phyloP scores from a whole-genome alignment of 2,329 filamentous ascomycete species.

The Paramyrothecium sp. region DNA sequence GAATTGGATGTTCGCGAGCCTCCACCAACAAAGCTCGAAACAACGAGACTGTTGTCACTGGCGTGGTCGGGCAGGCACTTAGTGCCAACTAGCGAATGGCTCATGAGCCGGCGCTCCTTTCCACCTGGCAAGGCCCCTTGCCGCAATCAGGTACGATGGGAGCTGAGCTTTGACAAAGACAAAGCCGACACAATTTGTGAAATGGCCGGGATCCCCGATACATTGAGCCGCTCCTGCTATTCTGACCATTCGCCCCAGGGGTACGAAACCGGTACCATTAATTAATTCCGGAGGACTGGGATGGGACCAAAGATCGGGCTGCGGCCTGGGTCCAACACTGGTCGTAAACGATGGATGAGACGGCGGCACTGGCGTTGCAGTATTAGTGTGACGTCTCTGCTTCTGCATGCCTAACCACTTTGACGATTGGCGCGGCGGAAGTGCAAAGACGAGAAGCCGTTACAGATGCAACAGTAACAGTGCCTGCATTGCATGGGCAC shows the following conservation, averaged over 20 bases:
- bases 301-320: not conserved
- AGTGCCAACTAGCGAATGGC: not conserved
- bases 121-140: not conserved
- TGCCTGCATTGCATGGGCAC: not conserved
- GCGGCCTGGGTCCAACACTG: not conserved
- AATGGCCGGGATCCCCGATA: not conserved
- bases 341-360: too few relatives aligned
- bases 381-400: not conserved
- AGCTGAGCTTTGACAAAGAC: not conserved
- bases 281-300: too few relatives aligned
- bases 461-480: not conserved
- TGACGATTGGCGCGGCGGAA: not conserved
- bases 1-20: not conserved
- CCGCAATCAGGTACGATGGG: not conserved
- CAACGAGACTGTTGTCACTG: not conserved
- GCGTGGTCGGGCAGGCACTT: not conserved
- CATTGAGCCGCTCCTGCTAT: too few relatives aligned
- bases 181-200: not conserved
- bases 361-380: not conserved
- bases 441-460: not conserved
- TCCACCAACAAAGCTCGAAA: not conserved
- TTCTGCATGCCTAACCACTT: not conserved
- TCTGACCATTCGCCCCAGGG: too few relatives aligned
- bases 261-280: too few relatives aligned
- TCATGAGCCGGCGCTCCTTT: not conserved